Conservation (phyloP, 129 eudicot genomes). For the Heracleum sosnowskyi region DNA sequence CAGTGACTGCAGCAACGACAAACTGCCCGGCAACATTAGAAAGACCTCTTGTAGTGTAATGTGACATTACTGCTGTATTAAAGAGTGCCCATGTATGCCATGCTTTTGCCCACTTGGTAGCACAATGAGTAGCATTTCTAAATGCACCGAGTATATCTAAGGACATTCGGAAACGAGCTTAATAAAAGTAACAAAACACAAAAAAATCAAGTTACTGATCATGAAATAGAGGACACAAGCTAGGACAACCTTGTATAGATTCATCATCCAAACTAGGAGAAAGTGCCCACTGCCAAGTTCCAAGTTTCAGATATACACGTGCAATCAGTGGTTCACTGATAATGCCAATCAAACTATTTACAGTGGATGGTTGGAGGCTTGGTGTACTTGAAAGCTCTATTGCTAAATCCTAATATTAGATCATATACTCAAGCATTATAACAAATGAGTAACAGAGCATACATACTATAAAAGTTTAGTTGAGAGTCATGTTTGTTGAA, state of each 20-base stretch:
- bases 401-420: constrained; percentile 55
- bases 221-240: not conserved
- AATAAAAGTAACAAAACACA: not conserved
- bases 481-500: not conserved
- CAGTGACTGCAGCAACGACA: constrained; percentile 96
- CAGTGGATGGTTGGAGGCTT: constrained; percentile 34
- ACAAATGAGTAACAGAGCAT: not conserved
- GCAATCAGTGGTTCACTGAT: constrained; percentile 71
- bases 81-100: constrained; percentile 99
- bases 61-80: constrained; percentile 98
- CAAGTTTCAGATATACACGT: constrained; percentile 80
- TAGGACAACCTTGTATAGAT: constrained; percentile 61
- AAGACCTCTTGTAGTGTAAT: constrained; percentile 74
- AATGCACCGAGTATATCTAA: constrained; percentile 77
- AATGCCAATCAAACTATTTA: constrained; percentile 24
- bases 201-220: not conserved
- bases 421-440: not conserved
- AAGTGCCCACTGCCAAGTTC: constrained; percentile 90
- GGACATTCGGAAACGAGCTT: constrained; percentile 13
- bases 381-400: constrained; percentile 56
- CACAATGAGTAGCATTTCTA: constrained; percentile 73
- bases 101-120: constrained; percentile 88
- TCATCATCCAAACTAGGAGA: constrained; percentile 87
- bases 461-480: not conserved
- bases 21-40: constrained; percentile 53